Percentiles rank a stretch among this genome's conserved stretches.
These are phyloP conservation scores for Eragrostis curvula DNA, from an alignment of 176 grass and related monocot genomes.

Conservation along the genomic window DNA sequence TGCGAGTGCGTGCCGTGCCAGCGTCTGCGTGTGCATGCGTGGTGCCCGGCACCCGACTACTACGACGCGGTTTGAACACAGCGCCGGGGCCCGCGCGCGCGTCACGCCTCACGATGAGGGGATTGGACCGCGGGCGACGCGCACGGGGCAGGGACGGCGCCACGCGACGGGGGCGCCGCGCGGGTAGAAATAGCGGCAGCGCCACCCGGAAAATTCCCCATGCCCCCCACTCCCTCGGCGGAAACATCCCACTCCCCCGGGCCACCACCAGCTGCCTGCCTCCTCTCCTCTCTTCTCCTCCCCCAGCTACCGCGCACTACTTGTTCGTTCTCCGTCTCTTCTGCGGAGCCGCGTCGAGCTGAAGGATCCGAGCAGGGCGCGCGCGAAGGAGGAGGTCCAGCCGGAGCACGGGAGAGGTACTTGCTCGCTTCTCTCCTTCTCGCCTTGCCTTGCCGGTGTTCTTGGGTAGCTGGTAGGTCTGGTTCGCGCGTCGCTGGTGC, in stretches of 20 bases:
- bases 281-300: background rate
- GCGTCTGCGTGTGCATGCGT: background rate
- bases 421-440: background rate
- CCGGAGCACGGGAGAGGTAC: constrained; percentile 41
- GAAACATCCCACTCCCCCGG: constrained; percentile 36
- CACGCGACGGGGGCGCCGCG: background rate
- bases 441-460: background rate
- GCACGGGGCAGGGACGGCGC: constrained; percentile 20
- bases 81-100: background rate
- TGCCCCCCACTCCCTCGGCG: background rate
- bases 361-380: background rate
- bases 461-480: background rate
- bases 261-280: background rate
- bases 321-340: background rate
- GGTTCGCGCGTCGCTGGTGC: background rate
- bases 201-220: background rate
- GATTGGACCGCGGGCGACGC: constrained; percentile 41
- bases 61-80: constrained; percentile 39
- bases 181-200: constrained; percentile 48
- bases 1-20: background rate
- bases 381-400: constrained; percentile 16
- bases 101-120: constrained; percentile 35
- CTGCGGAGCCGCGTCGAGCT: background rate
- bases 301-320: background rate
- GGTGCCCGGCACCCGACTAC: constrained; percentile 1